Conservation (phyloP, 169 alveolate species). For the Plasmodium coatneyi region DNA sequence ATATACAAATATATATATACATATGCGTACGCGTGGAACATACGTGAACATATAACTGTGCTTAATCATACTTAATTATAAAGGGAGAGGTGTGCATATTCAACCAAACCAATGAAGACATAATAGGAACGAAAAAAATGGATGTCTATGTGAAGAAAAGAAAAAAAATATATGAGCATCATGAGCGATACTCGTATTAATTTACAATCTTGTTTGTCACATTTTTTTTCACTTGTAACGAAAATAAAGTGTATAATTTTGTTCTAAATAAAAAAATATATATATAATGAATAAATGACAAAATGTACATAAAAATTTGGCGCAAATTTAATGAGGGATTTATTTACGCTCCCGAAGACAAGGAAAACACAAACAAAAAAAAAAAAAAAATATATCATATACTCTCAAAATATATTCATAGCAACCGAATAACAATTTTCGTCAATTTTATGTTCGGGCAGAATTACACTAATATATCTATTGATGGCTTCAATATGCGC, state of each 20-base stretch:
- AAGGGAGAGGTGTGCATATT: slow-evolving; percentile 14
- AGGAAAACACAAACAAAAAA: background rate
- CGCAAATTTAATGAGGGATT: slow-evolving; percentile 7
- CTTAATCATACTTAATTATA: slow-evolving; percentile 28
- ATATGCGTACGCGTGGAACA: background rate
- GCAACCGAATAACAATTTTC: background rate
- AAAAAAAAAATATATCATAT: background rate
- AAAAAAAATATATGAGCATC: background rate
- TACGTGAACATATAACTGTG: background rate
- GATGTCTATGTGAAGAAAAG: slow-evolving; percentile 14
- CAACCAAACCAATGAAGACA: background rate
- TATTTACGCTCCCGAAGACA: background rate
- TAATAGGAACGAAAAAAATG: slow-evolving; percentile 10
- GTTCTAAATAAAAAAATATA: background rate
- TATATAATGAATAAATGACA: background rate
- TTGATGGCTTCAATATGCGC: background rate
- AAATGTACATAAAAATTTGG: background rate
- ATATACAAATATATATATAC: background rate
- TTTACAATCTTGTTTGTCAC: slow-evolving; percentile 9
- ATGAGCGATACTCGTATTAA: slow-evolving; percentile 24
- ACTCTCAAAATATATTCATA: background rate
- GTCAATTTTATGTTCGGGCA: background rate
- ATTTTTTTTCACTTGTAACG: background rate
- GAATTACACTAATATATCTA: background rate
- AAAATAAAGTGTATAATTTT: background rate